Evolutionary conservation across 495 filamentous ascomycete genomes (phyloP).

Genomic region (Penicillium coffeae): DNA sequence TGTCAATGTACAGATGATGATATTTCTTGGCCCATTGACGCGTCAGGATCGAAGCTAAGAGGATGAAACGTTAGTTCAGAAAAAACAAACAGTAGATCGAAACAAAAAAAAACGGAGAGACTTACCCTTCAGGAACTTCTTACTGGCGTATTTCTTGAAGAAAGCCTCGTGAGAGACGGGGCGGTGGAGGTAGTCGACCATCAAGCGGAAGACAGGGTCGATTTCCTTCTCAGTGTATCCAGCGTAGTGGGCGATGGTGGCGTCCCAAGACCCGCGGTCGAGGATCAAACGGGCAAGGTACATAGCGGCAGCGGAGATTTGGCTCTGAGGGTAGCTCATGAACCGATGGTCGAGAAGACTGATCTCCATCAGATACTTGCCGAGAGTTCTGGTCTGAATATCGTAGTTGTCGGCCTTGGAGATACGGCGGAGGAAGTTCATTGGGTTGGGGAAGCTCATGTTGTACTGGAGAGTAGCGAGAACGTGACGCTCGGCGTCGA

Average conservation of each 20-base stretch:
- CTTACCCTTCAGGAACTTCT: constrained; percentile 94
- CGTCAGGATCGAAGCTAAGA: constrained; percentile 79
- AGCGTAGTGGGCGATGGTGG: constrained; percentile 85
- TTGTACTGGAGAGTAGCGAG: constrained; percentile 90
- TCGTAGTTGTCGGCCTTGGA: constrained; percentile 99
- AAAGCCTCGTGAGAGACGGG: constrained; percentile 93
- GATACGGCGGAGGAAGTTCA: constrained; percentile 98
- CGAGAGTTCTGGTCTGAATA: constrained; percentile 92
- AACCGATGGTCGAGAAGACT: constrained; percentile 91
- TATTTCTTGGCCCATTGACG: constrained; percentile 89
- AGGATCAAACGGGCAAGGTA: constrained; percentile 88
- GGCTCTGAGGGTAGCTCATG: constrained; percentile 80
- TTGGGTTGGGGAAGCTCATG: constrained; percentile 96
- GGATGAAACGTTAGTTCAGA: background rate
- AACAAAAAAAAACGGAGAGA: no score
- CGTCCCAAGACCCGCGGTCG: constrained; percentile 86
- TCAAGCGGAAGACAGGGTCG: constrained; percentile 83
- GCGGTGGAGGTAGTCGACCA: constrained; percentile 89
- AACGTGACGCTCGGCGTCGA: constrained; percentile 94
- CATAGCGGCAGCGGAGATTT: constrained; percentile 89
- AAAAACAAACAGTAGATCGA: background rate
- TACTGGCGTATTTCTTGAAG: constrained; percentile 99
- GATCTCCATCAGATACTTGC: constrained; percentile 98
- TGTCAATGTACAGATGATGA: constrained; percentile 42
- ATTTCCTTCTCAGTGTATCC: constrained; percentile 93